Conservation (phyloP, 73 alveolate genomes). For the Tetrahymena malaccensis region DNA sequence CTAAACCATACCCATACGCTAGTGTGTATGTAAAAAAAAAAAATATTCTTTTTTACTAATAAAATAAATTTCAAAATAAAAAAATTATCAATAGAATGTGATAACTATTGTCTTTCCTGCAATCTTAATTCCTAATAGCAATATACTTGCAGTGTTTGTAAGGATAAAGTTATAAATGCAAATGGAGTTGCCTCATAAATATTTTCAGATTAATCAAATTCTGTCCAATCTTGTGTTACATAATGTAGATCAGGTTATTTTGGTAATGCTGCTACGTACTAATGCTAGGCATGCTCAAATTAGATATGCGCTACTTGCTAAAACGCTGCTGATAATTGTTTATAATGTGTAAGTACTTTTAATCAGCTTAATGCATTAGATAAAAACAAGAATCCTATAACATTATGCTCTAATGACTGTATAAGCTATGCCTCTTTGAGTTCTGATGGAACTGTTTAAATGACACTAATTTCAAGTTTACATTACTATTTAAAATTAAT, state of each 20-base stretch:
- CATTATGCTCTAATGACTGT: background rate
- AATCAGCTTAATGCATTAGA: background rate
- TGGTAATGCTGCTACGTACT: background rate
- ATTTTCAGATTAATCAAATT: background rate
- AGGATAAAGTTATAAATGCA: background rate
- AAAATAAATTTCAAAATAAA: background rate
- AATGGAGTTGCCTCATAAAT: background rate
- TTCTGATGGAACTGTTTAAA: background rate
- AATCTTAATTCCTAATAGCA: background rate
- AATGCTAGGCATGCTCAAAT: background rate
- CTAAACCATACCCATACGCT: background rate
- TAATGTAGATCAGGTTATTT: background rate
- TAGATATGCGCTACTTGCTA: background rate
- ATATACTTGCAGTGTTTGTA: background rate
- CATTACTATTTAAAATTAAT: background rate
- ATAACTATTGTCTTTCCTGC: background rate
- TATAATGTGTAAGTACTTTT: background rate
- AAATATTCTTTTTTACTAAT: background rate
- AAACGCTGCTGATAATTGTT: background rate
- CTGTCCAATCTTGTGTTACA: background rate
- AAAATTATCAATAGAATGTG: background rate
- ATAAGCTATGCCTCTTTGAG: background rate
- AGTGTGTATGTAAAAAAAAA: background rate
- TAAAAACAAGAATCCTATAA: background rate
- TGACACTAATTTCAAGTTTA: background rate